These are phyloP conservation scores for Kockiozyma suomiensis DNA, from an alignment of 805 yeast genomes.

Conservation along the genomic window DNA sequence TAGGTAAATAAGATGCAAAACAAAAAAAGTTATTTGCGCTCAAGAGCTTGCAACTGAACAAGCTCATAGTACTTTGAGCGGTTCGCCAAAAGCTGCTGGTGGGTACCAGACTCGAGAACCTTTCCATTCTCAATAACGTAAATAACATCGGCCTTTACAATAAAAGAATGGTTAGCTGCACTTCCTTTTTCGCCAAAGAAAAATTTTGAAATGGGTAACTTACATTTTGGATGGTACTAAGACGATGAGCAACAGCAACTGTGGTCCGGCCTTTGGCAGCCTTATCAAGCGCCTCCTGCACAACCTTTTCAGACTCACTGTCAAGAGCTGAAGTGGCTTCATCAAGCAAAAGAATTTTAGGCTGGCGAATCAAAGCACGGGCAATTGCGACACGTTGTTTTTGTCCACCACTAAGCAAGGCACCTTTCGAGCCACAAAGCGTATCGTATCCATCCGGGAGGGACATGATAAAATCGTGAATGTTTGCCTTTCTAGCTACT, in stretches of 20 bases:
- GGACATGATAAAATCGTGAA: slow-evolving; percentile 57
- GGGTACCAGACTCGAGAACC: slow-evolving; percentile 57
- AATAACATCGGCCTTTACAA: slow-evolving; percentile 50
- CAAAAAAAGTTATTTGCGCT: slow-evolving; percentile 50
- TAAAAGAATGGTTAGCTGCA: not conserved
- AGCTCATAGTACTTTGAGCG: slow-evolving; percentile 47
- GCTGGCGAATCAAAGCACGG: slow-evolving; percentile 67
- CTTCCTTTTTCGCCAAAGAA: no score
- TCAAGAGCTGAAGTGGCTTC: slow-evolving; percentile 72
- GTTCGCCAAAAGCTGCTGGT: slow-evolving; percentile 45
- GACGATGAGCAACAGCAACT: slow-evolving; percentile 82
- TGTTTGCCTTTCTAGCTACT: slow-evolving; percentile 57
- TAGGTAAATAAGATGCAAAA: no score
- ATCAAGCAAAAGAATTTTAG: slow-evolving; percentile 63
- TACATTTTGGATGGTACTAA: slow-evolving; percentile 64
- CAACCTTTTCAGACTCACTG: slow-evolving; percentile 72
- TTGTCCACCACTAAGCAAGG: slow-evolving; percentile 58
- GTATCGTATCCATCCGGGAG: slow-evolving; percentile 67
- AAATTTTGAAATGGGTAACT: no score
- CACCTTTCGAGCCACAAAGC: slow-evolving; percentile 57
- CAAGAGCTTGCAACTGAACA: slow-evolving; percentile 49
- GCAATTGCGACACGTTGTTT: slow-evolving; percentile 79
- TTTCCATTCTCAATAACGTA: slow-evolving; percentile 57
- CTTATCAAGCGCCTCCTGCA: slow-evolving; percentile 67
- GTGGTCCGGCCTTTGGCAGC: slow-evolving; percentile 77